Percentiles rank a stretch among this genome's conserved stretches.
These are phyloP conservation scores for Barnettozyma pratensis DNA, from an alignment of 805 yeast species.

Conservation along the genomic window DNA sequence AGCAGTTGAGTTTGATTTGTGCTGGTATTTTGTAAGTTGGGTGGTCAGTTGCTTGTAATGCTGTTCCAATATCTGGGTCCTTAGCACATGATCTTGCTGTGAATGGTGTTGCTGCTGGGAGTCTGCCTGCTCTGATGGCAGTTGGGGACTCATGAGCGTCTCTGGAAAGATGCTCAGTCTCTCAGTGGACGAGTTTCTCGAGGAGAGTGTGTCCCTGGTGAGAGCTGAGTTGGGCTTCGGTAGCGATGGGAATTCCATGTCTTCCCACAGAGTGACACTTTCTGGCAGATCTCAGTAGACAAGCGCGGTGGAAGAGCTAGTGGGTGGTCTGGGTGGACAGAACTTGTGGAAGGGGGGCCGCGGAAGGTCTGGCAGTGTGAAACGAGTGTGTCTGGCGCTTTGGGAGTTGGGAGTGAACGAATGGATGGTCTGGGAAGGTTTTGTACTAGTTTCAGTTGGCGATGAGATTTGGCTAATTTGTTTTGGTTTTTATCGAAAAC, in stretches of 20 bases:
- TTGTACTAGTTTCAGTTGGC: neutral
- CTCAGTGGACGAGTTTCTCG: conserved; percentile 6
- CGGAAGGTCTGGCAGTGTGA: neutral
- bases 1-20: conserved; percentile 5
- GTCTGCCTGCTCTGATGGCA: neutral
- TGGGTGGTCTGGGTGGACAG: no score
- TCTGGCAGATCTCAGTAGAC: no score
- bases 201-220: conserved; percentile 2
- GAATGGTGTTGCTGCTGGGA: neutral
- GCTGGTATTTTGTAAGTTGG: conserved; percentile 2
- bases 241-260: conserved; percentile 2
- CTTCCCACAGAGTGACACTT: neutral
- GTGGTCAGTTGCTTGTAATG: conserved; percentile 1
- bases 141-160: neutral
- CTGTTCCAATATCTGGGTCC: neutral
- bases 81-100: conserved; percentile 1
- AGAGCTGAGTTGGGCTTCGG: conserved; percentile 6
- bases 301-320: no score
- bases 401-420: no score
- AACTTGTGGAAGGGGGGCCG: neutral
- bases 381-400: neutral
- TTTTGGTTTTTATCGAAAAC: no score
- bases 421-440: no score
- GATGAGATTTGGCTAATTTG: neutral
- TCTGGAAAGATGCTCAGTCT: conserved; percentile 3